phyloP scores from a whole-genome alignment of 305 asterid genomes.

The Striga hermonthica region DNA sequence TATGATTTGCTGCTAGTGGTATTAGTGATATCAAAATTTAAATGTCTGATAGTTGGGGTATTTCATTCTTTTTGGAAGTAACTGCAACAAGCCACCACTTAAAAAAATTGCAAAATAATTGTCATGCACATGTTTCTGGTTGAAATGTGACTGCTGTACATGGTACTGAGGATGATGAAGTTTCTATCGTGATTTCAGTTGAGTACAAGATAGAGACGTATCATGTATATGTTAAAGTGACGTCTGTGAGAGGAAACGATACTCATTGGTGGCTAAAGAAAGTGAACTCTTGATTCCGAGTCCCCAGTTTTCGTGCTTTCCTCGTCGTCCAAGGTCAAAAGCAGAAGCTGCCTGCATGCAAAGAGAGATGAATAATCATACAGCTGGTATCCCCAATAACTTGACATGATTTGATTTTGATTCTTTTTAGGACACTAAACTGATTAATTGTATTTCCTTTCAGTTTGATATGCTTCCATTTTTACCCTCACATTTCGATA shows the following conservation, averaged over 20 bases:
- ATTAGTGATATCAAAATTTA: too few relatives aligned
- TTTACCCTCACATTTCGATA: neutral
- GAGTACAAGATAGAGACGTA: conserved; percentile 9
- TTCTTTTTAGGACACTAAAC: neutral
- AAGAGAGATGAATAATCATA: conserved; percentile 6
- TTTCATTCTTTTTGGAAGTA: neutral
- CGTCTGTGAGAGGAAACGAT: neutral
- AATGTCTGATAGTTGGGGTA: neutral
- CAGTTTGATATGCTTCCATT: neutral
- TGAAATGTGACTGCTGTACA: neutral
- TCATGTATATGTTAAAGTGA: neutral
- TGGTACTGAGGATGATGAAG: conserved; percentile 4
- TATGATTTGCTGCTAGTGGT: too few relatives aligned
- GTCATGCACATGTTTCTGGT: neutral
- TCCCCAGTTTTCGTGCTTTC: conserved; percentile 3
- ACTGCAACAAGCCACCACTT: neutral
- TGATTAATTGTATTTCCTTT: neutral
- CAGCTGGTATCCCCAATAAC: conserved; percentile 23
- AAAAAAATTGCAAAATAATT: neutral
- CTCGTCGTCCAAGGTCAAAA: conserved; percentile 23
- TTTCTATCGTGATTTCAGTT: conserved; percentile 19
- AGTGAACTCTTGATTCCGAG: neutral
- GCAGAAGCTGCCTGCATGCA: conserved; percentile 18
- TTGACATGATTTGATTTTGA: neutral
- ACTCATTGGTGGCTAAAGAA: conserved; percentile 4